A percentile compares a stretch with the other conserved stretches of the same genome.
Conservation (phyloP, 371 early-diverging fungal genomes). For the Rhizopus delemar region DNA sequence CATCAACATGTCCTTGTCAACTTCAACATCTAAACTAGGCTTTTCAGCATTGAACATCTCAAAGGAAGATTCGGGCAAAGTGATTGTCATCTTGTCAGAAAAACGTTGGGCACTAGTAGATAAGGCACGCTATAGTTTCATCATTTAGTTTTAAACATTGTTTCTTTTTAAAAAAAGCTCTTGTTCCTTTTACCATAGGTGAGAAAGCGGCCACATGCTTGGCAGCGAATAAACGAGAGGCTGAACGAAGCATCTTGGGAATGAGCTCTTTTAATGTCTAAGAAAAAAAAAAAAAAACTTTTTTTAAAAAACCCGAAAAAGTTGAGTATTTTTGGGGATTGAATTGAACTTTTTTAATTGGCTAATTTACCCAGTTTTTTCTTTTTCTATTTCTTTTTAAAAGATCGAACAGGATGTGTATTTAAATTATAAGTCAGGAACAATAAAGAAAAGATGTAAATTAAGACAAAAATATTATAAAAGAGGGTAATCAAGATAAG, state of each 20-base stretch:
- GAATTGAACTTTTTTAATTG: background rate
- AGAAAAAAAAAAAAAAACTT: background rate
- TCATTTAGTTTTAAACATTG: background rate
- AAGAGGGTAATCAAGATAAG: no score
- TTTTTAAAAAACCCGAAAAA: constrained; percentile 4
- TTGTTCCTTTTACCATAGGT: constrained; percentile 22
- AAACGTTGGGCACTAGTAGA: constrained; percentile 42
- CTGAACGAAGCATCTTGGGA: constrained; percentile 48
- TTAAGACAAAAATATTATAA: no score
- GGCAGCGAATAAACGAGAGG: constrained; percentile 51
- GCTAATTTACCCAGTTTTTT: background rate
- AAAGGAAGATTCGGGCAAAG: constrained; percentile 61
- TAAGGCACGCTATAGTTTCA: constrained; percentile 39
- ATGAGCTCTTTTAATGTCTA: background rate
- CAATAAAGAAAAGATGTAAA: no score
- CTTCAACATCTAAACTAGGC: constrained; percentile 60
- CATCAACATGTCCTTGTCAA: constrained; percentile 74
- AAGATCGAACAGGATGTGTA: constrained; percentile 19
- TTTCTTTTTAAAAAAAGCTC: background rate
- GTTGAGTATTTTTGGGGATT: background rate
- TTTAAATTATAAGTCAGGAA: no score
- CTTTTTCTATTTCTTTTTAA: constrained; percentile 34
- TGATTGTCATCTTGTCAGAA: constrained; percentile 54
- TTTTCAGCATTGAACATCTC: constrained; percentile 70
- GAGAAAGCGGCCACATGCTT: constrained; percentile 31